Percentiles rank a stretch among this genome's conserved stretches.
Evolutionary conservation across 805 yeast species (phyloP).

Genomic region (Saccharomycopsis vini): DNA sequence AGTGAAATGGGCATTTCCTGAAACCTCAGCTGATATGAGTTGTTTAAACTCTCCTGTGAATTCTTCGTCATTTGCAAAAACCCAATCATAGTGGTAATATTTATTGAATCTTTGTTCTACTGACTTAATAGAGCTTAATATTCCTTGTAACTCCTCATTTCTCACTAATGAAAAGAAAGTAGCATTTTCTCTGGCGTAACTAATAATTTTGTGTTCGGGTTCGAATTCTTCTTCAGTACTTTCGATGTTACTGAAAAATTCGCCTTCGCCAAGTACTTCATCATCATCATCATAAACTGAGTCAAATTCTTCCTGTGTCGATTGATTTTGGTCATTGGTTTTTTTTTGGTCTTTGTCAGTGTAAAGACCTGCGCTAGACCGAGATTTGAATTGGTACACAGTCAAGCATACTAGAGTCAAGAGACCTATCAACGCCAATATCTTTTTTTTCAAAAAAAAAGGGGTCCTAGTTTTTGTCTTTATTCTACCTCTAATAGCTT

Average conservation of each 20-base stretch:
- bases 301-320: no score
- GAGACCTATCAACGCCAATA: no score
- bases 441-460: no score
- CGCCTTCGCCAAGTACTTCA: no score
- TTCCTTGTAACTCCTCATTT: conserved; percentile 55
- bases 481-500: no score
- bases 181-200: conserved; percentile 51
- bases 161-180: conserved; percentile 75
- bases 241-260: no score
- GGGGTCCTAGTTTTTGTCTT: no score
- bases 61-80: conserved; percentile 46
- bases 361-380: no score
- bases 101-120: conserved; percentile 85
- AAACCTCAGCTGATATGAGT: conserved; percentile 26
- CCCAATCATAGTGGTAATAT: conserved; percentile 85
- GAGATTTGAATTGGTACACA: no score
- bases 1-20: conserved; percentile 37
- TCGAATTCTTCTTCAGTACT: neutral
- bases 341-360: no score
- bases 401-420: no score
- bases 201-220: neutral
- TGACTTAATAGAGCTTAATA: conserved; percentile 56
- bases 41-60: conserved; percentile 33
- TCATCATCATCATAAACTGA: neutral
- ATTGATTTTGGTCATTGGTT: no score